phyloP scores from a whole-genome alignment of 139 green algal genomes.

The Diplosphaera chodatii region DNA sequence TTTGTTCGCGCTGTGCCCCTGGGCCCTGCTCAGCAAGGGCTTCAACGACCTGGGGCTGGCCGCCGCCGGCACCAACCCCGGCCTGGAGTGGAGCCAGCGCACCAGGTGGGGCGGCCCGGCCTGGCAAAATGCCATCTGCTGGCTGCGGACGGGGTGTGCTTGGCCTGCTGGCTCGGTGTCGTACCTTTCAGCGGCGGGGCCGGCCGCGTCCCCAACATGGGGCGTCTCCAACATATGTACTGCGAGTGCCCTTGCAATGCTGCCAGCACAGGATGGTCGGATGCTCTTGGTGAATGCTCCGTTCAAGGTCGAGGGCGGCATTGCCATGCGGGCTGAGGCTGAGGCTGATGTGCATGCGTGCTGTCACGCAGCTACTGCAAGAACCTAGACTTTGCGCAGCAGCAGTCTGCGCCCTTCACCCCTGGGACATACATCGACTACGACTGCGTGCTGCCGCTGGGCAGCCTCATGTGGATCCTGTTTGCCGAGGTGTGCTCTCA shows the following conservation, averaged over 20 bases:
- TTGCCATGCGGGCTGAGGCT: no score
- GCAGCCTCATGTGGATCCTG: slow-evolving; percentile 25
- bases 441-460: slow-evolving; percentile 62
- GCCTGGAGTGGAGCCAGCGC: slow-evolving; percentile 29
- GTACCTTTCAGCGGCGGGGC: no score
- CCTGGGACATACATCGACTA: slow-evolving; percentile 46
- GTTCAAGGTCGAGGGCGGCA: no score
- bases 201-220: no score
- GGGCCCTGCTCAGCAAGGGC: slow-evolving; percentile 72
- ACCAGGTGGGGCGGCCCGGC: background rate
- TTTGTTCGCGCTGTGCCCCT: slow-evolving; percentile 79
- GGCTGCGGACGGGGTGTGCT: no score
- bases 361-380: slow-evolving; percentile 33
- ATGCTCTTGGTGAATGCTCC: no score
- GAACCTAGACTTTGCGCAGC: slow-evolving; percentile 16
- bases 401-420: slow-evolving; percentile 6
- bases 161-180: no score
- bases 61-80: slow-evolving; percentile 18
- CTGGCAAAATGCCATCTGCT: no score
- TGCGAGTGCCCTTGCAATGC: no score
- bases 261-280: no score
- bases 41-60: slow-evolving; percentile 64
- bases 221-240: no score
- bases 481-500: background rate
- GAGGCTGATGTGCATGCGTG: no score